Base-by-base conservation (phyloP, 768 basidiomycete species). In the Lentinula guzmanii region DNA sequence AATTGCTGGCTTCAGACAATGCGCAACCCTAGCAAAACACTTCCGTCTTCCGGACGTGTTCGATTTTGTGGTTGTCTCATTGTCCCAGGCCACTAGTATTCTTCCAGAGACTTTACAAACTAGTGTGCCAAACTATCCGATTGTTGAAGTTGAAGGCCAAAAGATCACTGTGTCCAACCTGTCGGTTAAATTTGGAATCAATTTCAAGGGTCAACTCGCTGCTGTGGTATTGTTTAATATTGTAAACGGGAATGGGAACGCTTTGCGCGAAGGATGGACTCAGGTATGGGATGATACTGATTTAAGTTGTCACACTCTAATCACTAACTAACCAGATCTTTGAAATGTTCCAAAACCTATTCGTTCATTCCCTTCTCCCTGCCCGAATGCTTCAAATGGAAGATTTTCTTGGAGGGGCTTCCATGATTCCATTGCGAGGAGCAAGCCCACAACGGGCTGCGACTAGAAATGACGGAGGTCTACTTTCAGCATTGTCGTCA, bases 191-290 rank as follows among this genome's bases (percentile, higher is more conserved):
- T 98, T 99, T 70, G 97, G 97, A 33, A 94, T 89, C 43, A 95
- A 95, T 70, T 91, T 98, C 78, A 90, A 93, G 71, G 91, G 91
- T 8, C 97, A 99, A 69, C 79, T 99, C 24, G 96, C 97, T 39
- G 95, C 96, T 13, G 96, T 99, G 28, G 93, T 98, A 8, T 74
- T 99, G 56, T 99, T 99, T 77, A 95, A 95, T 64, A 96, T 98
- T 53, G 93, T 97, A 15, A 98, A 98, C 67, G 91, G 94, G 10
- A 95, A 98, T 70, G 95, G 93, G 7, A 90, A 93, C 65, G 91
- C 93, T 9, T 82, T 99, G 55, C 84, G 95, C 34, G 93, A 95
- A 71, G 95, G 96, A 28, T 99, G 97, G 97, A 87, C 85, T 4
- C 90, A 93, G 78, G 91, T 93, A 64, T 65, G 78, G 10, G 18